These are phyloP conservation scores for Oryza australiensis DNA, from an alignment of 176 grass and related monocot genomes.

Conservation along the genomic window DNA sequence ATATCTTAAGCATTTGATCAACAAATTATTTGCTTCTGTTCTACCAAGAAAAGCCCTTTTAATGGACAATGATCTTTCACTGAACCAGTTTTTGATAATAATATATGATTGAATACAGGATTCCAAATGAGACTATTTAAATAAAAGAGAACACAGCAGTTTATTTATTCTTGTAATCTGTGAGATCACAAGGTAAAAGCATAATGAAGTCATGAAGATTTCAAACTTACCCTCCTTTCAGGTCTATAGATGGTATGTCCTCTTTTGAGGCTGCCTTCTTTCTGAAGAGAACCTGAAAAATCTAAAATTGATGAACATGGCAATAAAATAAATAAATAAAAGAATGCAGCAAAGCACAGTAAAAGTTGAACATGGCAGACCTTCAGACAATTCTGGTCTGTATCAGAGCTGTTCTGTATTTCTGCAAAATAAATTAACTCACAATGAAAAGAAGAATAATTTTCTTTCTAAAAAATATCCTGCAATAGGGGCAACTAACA, in stretches of 20 bases:
- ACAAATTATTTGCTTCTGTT: constrained; percentile 2
- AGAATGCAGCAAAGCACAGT: not conserved
- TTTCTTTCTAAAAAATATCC: not conserved
- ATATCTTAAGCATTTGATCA: not conserved
- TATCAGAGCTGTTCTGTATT: constrained; percentile 97
- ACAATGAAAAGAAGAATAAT: constrained; percentile 29
- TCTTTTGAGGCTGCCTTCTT: constrained; percentile 58
- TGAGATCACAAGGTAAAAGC: constrained; percentile 7
- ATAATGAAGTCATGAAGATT: constrained; percentile 4
- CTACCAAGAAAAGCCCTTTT: not conserved
- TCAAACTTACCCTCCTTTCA: constrained; percentile 72
- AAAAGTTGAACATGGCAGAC: constrained; percentile 38
- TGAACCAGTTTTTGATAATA: constrained; percentile 15
- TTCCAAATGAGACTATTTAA: not conserved
- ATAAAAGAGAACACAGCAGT: not conserved
- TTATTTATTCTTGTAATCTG: not conserved
- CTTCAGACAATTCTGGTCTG: constrained; percentile 93
- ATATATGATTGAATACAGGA: constrained; percentile 19
- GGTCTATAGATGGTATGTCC: constrained; percentile 67
- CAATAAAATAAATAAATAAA: not conserved
- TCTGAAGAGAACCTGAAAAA: constrained; percentile 56
- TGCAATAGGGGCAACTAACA: constrained; percentile 17
- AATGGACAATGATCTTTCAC: not conserved
- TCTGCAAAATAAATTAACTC: constrained; percentile 57
- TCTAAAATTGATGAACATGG: constrained; percentile 28